Evolutionary conservation across 495 filamentous ascomycete genomes (phyloP), one percentile per base, ranked within the genome.

Genomic region (Thermochaetoides thermophila): DNA sequence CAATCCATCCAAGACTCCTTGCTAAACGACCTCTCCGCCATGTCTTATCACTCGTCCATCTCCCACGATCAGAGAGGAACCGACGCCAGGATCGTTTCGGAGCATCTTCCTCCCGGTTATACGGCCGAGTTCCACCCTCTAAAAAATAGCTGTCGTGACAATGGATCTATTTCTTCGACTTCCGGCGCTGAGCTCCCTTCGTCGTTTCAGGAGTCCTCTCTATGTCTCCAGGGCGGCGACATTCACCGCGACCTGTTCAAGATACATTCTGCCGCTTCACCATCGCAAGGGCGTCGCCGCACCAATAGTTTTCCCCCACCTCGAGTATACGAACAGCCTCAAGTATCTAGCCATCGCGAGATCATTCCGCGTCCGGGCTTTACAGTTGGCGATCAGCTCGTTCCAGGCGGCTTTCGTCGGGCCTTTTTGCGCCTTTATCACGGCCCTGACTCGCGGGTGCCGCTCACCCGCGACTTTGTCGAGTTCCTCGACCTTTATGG

Each of bases 401-500:
- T 59, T 11, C 74, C 76, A 0, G 69, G 69, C 5, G 75, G 73
- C 3, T 77, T 78, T 46, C 63, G 76, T 2, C 61, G 73, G 19
- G 66, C 72, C 26, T 75, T 66, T 40, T 38, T 78, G 17, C 66
- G 52, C 12, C 67, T 71, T 27, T 59, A 64, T 23, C 57, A 60
- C 28, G 53, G 55, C 20, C 31, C 44, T 42, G 50, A 45, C 34
- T 68, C 39, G 34, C 59, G 52, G 48, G 55, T 51, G 40, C 69
- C 73, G 8, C 54, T 76, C 11, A 76, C 76, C 0, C 52, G 55
- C n/a, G 71, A 71, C 40, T 82, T 82, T 39, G 64, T 76, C 21
- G 69, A 74, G 25, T 82, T 80, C 40, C 59, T 82, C 8, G 72
- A 77, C 28, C 50, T 81, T 5, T 82, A 81, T 47, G 76, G 76